Percentiles rank a stretch among this genome's conserved stretches.
Conservation (phyloP, 345 rosid genomes). For the Erucastrum elatum region DNA sequence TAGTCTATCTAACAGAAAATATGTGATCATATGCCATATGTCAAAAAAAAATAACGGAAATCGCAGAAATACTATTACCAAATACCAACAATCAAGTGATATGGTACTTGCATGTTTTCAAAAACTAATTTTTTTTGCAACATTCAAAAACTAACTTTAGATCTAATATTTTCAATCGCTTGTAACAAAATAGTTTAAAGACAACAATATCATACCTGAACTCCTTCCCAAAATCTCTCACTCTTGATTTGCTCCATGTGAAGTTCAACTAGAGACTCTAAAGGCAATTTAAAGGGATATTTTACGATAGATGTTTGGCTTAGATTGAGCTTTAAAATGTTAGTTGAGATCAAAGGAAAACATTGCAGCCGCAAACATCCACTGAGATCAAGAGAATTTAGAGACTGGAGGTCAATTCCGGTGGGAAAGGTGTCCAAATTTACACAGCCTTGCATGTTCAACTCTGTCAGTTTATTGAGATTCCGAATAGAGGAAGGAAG, state of each 20-base stretch:
- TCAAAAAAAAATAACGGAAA: too few species aligned
- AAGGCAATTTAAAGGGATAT: neutral
- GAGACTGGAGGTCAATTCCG: neutral
- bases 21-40: neutral
- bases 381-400: neutral
- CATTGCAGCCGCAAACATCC: neutral
- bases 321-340: neutral
- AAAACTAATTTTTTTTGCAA: neutral
- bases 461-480: neutral
- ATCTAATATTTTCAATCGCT: neutral
- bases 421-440: neutral
- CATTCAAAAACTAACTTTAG: neutral
- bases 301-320: neutral
- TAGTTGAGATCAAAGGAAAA: conserved; percentile 11
- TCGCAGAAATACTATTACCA: too few species aligned
- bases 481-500: conserved; percentile 10
- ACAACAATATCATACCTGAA: conserved; percentile 6
- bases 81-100: neutral
- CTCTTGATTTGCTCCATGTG: conserved; percentile 9
- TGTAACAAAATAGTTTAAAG: neutral
- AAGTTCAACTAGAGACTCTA: conserved; percentile 28
- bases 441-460: neutral
- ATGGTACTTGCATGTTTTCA: neutral
- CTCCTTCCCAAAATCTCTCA: conserved; percentile 23
- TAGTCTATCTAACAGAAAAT: neutral